phyloP scores from a whole-genome alignment of 257 asterid species.

The Pogostemon cablin region DNA sequence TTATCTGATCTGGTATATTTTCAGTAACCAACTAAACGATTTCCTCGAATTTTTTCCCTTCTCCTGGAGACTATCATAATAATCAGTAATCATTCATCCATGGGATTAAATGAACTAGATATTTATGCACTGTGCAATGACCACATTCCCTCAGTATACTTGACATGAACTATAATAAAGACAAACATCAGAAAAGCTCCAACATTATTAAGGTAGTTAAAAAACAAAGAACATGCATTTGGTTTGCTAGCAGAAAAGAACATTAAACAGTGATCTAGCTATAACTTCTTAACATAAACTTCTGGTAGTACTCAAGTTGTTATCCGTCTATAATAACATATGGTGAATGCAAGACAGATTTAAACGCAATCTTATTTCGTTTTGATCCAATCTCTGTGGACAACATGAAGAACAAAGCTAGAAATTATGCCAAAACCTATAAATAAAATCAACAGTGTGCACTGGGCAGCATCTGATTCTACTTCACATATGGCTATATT shows the following conservation, averaged over 20 bases:
- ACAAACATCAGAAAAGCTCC: background rate
- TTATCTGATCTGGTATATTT: background rate
- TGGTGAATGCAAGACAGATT: background rate
- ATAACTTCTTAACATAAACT: slow-evolving; percentile 2
- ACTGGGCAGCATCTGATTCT: slow-evolving; percentile 13
- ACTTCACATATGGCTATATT: slow-evolving; percentile 16
- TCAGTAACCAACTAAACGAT: slow-evolving; percentile 4
- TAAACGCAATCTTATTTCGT: too few species aligned
- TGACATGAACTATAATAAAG: background rate
- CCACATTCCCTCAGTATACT: background rate
- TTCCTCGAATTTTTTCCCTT: background rate
- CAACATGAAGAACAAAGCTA: background rate
- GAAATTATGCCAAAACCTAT: slow-evolving; percentile 24
- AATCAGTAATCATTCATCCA: background rate
- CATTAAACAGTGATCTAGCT: background rate
- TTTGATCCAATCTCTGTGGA: too few species aligned
- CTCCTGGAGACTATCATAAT: background rate
- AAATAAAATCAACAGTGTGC: background rate
- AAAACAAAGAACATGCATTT: slow-evolving; percentile 28
- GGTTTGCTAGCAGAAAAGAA: slow-evolving; percentile 16
- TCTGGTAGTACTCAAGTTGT: slow-evolving; percentile 1
- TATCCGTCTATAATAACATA: background rate
- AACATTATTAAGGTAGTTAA: slow-evolving; percentile 11
- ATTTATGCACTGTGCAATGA: slow-evolving; percentile 14
- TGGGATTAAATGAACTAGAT: slow-evolving; percentile 4